Evolutionary conservation across 345 rosid genomes (phyloP).

Genomic region (Noccaea bulbosa): DNA sequence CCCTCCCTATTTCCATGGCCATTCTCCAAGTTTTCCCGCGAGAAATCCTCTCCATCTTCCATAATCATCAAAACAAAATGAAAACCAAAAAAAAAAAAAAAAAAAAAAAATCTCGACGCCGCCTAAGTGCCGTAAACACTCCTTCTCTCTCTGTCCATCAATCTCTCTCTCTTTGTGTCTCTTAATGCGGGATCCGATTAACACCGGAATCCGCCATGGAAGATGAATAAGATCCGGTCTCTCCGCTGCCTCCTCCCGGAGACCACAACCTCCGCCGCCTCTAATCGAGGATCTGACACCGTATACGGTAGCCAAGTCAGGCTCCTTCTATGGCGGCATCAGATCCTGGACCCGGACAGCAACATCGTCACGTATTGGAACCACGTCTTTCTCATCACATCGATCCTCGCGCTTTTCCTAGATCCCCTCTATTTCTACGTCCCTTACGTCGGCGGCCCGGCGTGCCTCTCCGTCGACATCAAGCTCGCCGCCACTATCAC

Average conservation of each 20-base stretch:
- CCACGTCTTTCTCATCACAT: conserved; percentile 75
- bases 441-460: conserved; percentile 61
- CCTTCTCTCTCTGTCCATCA: conserved; percentile 4
- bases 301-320: conserved; percentile 39
- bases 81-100: conserved; percentile 12
- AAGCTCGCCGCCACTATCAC: conserved; percentile 61
- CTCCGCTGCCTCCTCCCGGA: conserved; percentile 47
- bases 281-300: conserved; percentile 39
- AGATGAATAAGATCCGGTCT: conserved; percentile 51
- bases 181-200: conserved; percentile 49
- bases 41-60: conserved; percentile 36
- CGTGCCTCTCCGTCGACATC: conserved; percentile 59
- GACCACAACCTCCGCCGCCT: conserved; percentile 47
- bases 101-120: neutral
- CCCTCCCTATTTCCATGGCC: conserved; percentile 31
- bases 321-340: conserved; percentile 71
- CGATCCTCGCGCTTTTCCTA: conserved; percentile 80
- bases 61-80: conserved; percentile 27
- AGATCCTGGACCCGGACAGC: conserved; percentile 90
- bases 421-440: conserved; percentile 85
- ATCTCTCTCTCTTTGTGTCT: neutral
- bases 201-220: conserved; percentile 62
- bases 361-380: conserved; percentile 83
- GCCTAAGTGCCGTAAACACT: conserved; percentile 2
- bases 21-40: conserved; percentile 45